Base-by-base conservation (phyloP, 352 stramenopile genomes). In the Globisporangium sylvaticum region DNA sequence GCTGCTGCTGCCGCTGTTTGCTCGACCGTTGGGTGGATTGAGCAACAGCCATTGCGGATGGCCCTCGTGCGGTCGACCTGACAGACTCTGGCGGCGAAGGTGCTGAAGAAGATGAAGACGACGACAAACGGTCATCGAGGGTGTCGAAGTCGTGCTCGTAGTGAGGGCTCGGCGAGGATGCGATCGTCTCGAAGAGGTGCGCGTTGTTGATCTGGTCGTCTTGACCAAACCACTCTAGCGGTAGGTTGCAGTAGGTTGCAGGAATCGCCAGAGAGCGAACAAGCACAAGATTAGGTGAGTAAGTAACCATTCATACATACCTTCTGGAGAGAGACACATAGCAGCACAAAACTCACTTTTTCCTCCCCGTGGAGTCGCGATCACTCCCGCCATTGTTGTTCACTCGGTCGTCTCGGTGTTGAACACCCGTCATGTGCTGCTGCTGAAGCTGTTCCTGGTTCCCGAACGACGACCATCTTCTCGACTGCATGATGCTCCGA, bases 151-250 rank as follows among this genome's bases (percentile, higher is more conserved):
- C 48, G 52, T 60, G 46, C n/a, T 64, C 42, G 10, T 67, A 68
- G 22, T 66, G 65, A 14, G 73, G 71, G 62, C 68, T 80, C n/a
- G 77, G 59, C 2, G 78, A 1, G 0, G 75, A 79, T 50, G 77
- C 75, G 18, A 87, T 46, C 9, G 79, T 85, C 68, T 87, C 79
- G 31, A 87, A 87, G 25, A 85, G 53, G 20, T 85, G 75, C 12
- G 79, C 75, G 22, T 87, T 75, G 71, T 84, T 78, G 68, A 87
- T 84, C 60, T 87, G 79, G 27, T 83, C 77, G 24, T 87, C 79
- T 2, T 82, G 71, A n/a, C 69, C 75, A 32, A 85, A 85, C 79
- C 79, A 85, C 18, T 85, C 70, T 1, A 85, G 58, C 6, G 65
- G 71, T 42, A 69, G 77, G 5, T 18, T 39, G 14, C 14, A 18